Percentiles rank a stretch among this genome's conserved stretches.
Evolutionary conservation across 129 eudicot species (phyloP).

Genomic region (Centella asiatica): DNA sequence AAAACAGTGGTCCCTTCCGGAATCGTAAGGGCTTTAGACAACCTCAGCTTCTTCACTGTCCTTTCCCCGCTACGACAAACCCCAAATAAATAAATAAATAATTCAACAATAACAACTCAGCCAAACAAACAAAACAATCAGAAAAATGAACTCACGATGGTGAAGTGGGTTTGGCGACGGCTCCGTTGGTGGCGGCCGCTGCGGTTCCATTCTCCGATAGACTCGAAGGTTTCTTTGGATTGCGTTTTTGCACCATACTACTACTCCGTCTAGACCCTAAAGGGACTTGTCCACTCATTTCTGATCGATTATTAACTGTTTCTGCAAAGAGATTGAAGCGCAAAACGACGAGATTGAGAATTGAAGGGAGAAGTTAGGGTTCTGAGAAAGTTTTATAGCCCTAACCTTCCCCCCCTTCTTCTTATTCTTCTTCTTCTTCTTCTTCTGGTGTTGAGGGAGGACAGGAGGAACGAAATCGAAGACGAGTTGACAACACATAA

Average conservation of each 20-base stretch:
- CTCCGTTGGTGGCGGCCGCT: slow-evolving; percentile 26
- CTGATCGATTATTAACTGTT: background rate
- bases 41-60: slow-evolving; percentile 90
- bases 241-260: slow-evolving; percentile 40
- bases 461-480: too few relatives aligned
- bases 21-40: slow-evolving; percentile 91
- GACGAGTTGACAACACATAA: too few relatives aligned
- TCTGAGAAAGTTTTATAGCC: too few relatives aligned
- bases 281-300: slow-evolving; percentile 56
- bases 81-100: background rate
- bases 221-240: slow-evolving; percentile 35
- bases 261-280: slow-evolving; percentile 49
- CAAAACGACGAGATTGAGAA: too few relatives aligned
- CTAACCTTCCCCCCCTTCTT: too few relatives aligned
- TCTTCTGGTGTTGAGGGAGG: too few relatives aligned
- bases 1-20: slow-evolving; percentile 97
- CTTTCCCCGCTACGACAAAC: slow-evolving; percentile 61
- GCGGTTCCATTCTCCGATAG: slow-evolving; percentile 56
- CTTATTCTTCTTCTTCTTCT: too few relatives aligned
- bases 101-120: background rate
- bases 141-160: slow-evolving; percentile 37
- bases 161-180: slow-evolving; percentile 41
- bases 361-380: too few relatives aligned
- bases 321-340: too few relatives aligned
- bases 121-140: background rate